A percentile compares a stretch with the other conserved stretches of the same genome.
phyloP scores from a whole-genome alignment of 2,329 filamentous ascomycete genomes.

The Fusarium sp. region DNA sequence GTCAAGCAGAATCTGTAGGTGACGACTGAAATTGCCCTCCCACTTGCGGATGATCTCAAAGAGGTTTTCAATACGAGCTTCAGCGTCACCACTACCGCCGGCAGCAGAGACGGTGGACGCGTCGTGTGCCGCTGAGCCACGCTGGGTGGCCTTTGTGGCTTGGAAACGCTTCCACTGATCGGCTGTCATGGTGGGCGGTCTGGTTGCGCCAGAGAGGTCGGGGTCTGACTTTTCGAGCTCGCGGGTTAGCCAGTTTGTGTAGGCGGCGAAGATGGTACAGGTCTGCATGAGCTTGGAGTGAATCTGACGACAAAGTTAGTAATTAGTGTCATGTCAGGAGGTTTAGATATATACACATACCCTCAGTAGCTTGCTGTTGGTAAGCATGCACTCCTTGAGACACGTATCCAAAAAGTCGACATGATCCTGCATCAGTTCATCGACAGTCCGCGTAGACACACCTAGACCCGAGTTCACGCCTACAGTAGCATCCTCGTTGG shows the following conservation, averaged over 20 bases:
- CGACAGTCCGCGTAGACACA: conserved; percentile 73
- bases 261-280: conserved; percentile 91
- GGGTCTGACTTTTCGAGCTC: conserved; percentile 85
- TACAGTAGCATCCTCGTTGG: conserved; percentile 55
- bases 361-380: conserved; percentile 90
- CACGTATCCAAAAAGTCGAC: conserved; percentile 98
- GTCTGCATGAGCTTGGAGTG: conserved; percentile 97
- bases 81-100: conserved; percentile 42
- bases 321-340: neutral
- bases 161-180: conserved; percentile 69
- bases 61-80: conserved; percentile 72
- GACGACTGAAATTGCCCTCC: conserved; percentile 89
- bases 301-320: conserved; percentile 65
- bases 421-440: conserved; percentile 98
- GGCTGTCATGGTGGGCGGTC: conserved; percentile 65
- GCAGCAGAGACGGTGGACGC: conserved; percentile 48
- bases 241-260: conserved; percentile 84
- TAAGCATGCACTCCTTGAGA: conserved; percentile 98
- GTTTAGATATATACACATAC: conserved; percentile 60
- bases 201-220: conserved; percentile 70
- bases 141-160: conserved; percentile 55
- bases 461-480: conserved; percentile 41
- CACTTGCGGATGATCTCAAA: conserved; percentile 90
- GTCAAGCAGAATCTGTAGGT: conserved; percentile 92
- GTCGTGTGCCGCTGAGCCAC: conserved; percentile 46